Base-by-base conservation (phyloP, 192 early-diverging fungal genomes). In the Paraglomus brasilianum region DNA sequence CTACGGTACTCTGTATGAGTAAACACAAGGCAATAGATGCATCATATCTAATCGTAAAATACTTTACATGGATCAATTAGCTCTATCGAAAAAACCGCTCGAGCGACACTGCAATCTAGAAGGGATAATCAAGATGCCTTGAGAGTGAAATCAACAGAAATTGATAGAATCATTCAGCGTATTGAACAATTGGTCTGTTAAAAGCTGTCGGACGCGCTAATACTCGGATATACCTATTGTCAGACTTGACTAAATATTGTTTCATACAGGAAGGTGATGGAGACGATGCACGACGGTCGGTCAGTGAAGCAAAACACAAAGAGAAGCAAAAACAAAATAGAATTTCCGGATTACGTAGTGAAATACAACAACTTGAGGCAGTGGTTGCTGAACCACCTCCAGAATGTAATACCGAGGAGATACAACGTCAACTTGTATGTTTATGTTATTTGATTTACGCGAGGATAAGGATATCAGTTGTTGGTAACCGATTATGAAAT, bases 391-490 rank as follows among this genome's bases (percentile, higher is more conserved):
- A 30, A 5, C 72, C 72, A 0, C 72, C 70, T 14, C 66, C 78
- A 14, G 53, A 60, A 13, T 48, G 44, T 6, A 69, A 78, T 38
- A 66, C 73, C 9, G 45, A 62, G 5, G 70, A 69, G 6, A 21
- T 82, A 4, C 70, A 78, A 11, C 24, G 46, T 0, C 40, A 75
- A 59, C 57, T 82, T 45, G 81, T 80, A 78, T 66, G 76, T 75
- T 36, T 69, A 42, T 9, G 47, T 43, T 55, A 5, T 1, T 46
- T 41, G 63, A 30, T 51, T 17, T 17, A 5, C 30, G 15, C 15
- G 4, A 10, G 9, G 11, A 30, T 30, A 30, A 30, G 21, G 22
- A 8, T 50, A 2, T 50, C 14, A 6, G 6, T 36, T 50, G 6
- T 36, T 50, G 39, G 11, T 4, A 50, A 21, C 52, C 44, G 45